Conservation (phyloP, 306 rosid species). For the Lupinus albus region DNA sequence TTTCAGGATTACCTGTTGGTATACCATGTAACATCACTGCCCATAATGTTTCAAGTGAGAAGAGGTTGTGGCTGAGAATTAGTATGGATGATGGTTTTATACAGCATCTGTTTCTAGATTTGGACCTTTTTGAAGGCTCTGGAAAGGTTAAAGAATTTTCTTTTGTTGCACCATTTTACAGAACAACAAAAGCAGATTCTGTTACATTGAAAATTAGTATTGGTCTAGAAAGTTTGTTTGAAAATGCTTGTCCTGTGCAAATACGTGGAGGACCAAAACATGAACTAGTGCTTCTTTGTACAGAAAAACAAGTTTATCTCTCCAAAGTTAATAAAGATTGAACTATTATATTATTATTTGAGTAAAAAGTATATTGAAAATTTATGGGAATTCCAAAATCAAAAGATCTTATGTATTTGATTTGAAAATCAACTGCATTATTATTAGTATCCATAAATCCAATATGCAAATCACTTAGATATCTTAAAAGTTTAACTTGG, state of each 20-base stretch:
- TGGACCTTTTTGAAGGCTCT: constrained; percentile 46
- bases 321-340: constrained; percentile 39
- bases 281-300: constrained; percentile 60
- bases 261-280: constrained; percentile 63
- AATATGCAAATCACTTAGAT: no score
- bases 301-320: constrained; percentile 64
- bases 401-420: no score
- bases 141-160: constrained; percentile 45
- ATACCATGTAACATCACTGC: constrained; percentile 69
- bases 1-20: constrained; percentile 70
- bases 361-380: no score
- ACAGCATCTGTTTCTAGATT: constrained; percentile 64
- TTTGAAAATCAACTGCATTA: no score
- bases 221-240: constrained; percentile 61
- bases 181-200: constrained; percentile 60
- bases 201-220: constrained; percentile 52
- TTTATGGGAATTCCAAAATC: no score
- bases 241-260: constrained; percentile 44
- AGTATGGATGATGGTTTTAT: constrained; percentile 50
- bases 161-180: constrained; percentile 60
- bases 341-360: not conserved
- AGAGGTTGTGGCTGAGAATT: constrained; percentile 69
- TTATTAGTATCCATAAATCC: no score
- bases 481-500: no score
- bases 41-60: constrained; percentile 51